These are phyloP conservation scores for Penicillium thymicola DNA, from an alignment of 2,329 filamentous ascomycete genomes.

Conservation along the genomic window DNA sequence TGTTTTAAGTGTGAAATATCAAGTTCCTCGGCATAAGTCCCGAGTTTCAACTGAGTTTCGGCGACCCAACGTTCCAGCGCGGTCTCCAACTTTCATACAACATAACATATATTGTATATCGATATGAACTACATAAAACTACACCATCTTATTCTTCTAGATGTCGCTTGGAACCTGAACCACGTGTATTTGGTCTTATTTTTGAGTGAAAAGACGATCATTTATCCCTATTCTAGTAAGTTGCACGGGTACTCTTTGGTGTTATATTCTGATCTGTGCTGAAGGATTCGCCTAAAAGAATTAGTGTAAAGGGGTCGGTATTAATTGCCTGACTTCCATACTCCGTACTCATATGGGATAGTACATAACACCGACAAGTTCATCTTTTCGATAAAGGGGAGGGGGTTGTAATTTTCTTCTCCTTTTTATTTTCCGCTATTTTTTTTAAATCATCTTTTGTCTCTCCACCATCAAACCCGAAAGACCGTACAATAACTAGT, in stretches of 20 bases:
- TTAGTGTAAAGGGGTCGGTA: not conserved
- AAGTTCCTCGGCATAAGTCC: not conserved
- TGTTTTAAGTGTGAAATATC: not conserved
- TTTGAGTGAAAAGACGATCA: not conserved
- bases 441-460: no score
- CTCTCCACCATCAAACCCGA: not conserved
- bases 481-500: not conserved
- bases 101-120: not conserved
- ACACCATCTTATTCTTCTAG: not conserved
- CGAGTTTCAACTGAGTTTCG: constrained; percentile 1
- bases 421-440: not conserved
- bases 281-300: not conserved
- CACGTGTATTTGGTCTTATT: not conserved
- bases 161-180: not conserved
- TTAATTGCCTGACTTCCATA: not conserved
- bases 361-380: not conserved
- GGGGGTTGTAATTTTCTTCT: not conserved
- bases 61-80: not conserved
- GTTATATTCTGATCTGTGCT: not conserved
- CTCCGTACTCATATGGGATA: no score
- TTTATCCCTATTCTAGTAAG: not conserved
- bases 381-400: not conserved
- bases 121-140: not conserved
- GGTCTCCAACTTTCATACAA: not conserved
- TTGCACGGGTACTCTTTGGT: not conserved